phyloP scores from a whole-genome alignment of 192 early-diverging fungal species.

The Entomortierella parvispora region DNA sequence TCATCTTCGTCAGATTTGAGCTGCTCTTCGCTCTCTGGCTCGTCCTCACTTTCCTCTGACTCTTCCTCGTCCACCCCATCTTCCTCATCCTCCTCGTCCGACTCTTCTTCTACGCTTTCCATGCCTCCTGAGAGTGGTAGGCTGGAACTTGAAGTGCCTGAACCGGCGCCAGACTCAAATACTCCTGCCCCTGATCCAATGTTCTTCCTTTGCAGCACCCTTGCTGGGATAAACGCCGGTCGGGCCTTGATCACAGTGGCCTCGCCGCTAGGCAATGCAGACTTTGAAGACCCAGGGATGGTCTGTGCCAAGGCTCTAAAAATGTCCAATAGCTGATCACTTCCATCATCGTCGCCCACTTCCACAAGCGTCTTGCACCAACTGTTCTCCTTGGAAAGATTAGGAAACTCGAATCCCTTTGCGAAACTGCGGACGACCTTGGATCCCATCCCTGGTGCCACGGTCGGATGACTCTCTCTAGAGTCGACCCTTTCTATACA shows the following conservation, averaged over 20 bases:
- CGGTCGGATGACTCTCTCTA: conserved; percentile 41
- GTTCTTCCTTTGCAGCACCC: conserved; percentile 36
- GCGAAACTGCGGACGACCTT: conserved; percentile 48
- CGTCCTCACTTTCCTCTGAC: conserved; percentile 5
- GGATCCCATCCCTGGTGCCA: conserved; percentile 20
- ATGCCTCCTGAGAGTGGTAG: conserved; percentile 16
- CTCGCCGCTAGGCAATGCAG: background rate
- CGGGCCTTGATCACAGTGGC: conserved; percentile 21
- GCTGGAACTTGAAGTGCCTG: conserved; percentile 6
- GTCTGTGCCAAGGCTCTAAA: conserved; percentile 32
- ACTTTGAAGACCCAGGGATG: conserved; percentile 2
- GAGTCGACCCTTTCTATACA: conserved; percentile 38
- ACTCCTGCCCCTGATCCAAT: background rate
- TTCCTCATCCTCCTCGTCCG: conserved; percentile 34
- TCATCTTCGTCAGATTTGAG: background rate
- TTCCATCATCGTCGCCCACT: conserved; percentile 43
- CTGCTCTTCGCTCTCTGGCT: background rate
- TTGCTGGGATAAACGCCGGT: conserved; percentile 47
- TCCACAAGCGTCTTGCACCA: conserved; percentile 48
- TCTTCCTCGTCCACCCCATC: conserved; percentile 7
- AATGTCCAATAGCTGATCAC: conserved; percentile 17
- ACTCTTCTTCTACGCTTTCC: conserved; percentile 38
- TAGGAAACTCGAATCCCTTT: conserved; percentile 37
- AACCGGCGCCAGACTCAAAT: background rate
- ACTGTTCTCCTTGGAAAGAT: conserved; percentile 34